Evolutionary conservation across 108 stramenopile species (phyloP), one percentile per base, ranked within the genome.

Genomic region (Skeletonema menzelii): DNA sequence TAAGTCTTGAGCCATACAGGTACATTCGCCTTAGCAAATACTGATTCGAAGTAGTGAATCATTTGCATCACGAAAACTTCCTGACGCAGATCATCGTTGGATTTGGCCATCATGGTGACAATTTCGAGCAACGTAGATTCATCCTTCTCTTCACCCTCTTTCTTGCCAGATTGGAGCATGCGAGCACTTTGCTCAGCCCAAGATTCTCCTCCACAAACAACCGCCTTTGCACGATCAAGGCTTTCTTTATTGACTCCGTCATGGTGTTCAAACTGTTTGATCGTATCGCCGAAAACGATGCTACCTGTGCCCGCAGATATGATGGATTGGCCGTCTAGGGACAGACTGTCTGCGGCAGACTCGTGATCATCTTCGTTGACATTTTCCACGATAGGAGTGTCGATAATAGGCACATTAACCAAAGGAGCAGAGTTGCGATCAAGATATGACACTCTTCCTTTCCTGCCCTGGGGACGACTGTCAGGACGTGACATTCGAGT

Each of bases 71-170:
- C 91, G 57, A 96, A 95, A 15, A 95, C 94, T 82, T 99, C 99
- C 76, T 99, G 99, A 20, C 99, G 92, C 30, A 98, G 81, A 75
- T 99, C 99, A 60, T 98, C 99, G 68, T 98, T 97, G 24, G 97
- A 98, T 79, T 99, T 99, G 40, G 96, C 84, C 84, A 99, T 95
- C 71, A 94, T 76, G 24, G 80, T 69, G 3, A 88, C 85, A 37
- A 95, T 83, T 67, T 93, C 91, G 17, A 75, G 73, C 10, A 84
- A 72, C 37, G 70, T 73, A 34, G 69, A 30, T 2, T 80, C 73
- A 15, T 85, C 74, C 61, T 63, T 53, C 24, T 83, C 76, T 12
- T 78, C 81, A 32, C 67, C 63, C 55, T 82, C 75, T 19, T 56
- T 68, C 35, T 79, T 69, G 24, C 60, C 72, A 42, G 84, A 85